Evolutionary conservation across 2,329 filamentous ascomycete species (phyloP), one percentile per base, ranked within the genome.

Genomic region (Neurospora sp.): DNA sequence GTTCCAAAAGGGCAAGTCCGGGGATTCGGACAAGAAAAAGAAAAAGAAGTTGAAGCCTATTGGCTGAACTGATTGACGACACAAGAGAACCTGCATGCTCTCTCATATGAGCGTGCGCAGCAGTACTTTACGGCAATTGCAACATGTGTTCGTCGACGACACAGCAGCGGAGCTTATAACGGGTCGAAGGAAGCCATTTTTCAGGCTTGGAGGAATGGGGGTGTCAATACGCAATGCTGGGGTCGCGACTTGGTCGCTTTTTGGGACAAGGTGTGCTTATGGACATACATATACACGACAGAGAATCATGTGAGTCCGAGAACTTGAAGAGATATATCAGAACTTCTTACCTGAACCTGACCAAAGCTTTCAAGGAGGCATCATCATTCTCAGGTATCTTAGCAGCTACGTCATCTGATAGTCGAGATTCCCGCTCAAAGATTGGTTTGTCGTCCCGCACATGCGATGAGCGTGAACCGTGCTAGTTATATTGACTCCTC

Each of bases 1-100:
- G 74, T 99, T 97, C 77, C 90, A 96, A 79, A 96, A 96, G 82
- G 87, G 87, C 72, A 89, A 86, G 80, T 84, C 82, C 23, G 83
- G 83, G 62, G 82, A 79, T 19, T 74, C 80, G 79, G 80, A 77
- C 23, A 86, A 86, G 80, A 89, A 89, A 82, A 89, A 89, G 80
- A 87, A 89, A 80, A 92, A 91, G 83, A 92, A 92, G 83, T 81
- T 88, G 68, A 89, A 89, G 83, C 85, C 86, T 1, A 87, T 89
- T 70, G 87, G 86, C 40, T 88, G 76, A 82, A 52, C 4, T 8
- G 19, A 52, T 15, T 15, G 28, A 52, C 19, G 5, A 52, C 43
- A 52, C 28, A 17, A 36, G 52, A 33, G 15, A 62, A 57, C 23
- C 46, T 17, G 23, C 46, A 57, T 28, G 23, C 23, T 57, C 23